Conservation (phyloP, 2,329 filamentous ascomycete species). For the Scedosporium apiospermum region DNA sequence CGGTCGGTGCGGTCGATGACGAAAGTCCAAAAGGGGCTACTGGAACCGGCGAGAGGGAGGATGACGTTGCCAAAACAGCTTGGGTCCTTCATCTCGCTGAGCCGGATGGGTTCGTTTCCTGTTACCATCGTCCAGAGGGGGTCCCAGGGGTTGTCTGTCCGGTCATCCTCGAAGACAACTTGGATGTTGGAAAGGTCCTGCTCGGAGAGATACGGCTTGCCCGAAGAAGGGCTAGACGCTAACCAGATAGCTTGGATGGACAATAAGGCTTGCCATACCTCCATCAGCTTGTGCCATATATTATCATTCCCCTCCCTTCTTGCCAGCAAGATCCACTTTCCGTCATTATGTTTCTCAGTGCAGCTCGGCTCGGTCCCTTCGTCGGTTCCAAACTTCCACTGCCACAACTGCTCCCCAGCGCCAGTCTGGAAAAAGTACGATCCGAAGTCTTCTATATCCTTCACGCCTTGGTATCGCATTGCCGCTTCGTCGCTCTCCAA, state of each 20-base stretch:
- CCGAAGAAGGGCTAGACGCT: conserved; percentile 5
- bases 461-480: neutral
- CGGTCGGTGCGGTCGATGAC: conserved; percentile 25
- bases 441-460: neutral
- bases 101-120: conserved; percentile 18
- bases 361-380: neutral
- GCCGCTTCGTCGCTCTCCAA: neutral
- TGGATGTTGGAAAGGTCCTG: conserved; percentile 17
- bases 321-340: conserved; percentile 12
- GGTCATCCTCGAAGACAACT: conserved; percentile 25
- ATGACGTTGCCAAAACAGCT: conserved; percentile 21
- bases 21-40: conserved; percentile 27
- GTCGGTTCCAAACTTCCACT: neutral
- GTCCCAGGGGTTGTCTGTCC: conserved; percentile 20
- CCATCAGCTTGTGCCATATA: conserved; percentile 18
- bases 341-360: conserved; percentile 9
- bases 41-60: conserved; percentile 27
- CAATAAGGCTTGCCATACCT: neutral
- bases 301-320: conserved; percentile 24
- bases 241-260: neutral
- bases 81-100: conserved; percentile 14
- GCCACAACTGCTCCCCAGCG: neutral
- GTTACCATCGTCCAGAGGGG: conserved; percentile 28
- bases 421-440: neutral
- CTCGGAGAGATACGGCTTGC: conserved; percentile 13